Evolutionary conservation across 257 asterid genomes (phyloP), one percentile per base, ranked within the genome.

Genomic region (Sherardia arvensis): DNA sequence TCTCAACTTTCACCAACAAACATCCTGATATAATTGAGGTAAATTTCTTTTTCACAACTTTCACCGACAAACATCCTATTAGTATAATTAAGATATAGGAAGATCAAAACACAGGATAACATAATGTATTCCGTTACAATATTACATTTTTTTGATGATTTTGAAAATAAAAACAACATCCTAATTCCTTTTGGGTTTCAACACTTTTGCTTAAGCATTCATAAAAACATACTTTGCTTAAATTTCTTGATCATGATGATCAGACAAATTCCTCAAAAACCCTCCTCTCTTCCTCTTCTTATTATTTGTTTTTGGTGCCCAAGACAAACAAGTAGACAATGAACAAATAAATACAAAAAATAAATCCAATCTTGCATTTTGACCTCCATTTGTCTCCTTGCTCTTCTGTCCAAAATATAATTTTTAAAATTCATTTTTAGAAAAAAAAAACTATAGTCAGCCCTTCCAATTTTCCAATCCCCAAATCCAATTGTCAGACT

Each of bases 401-500:
- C 51, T 28, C 54, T 6, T 23, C 5, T 23, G 34, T 17, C 12
- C 43, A 14, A 26, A 55, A 48, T 20, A 49, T 2, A 53, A 5
- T 20, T 49, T 43, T 43, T n/a, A n/a, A n/a, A n/a, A n/a, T n/a
- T n/a, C n/a, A n/a, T n/a, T 43, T 43, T 43, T 0, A 22, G 22
- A 53, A 22, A 22, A 53, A 1, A 56, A 56, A 20, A 12, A 2
- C 9, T 64, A 22, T 32, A 38, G 71, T 67, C 66, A 58, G 53
- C 60, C 36, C 72, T 64, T 49, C 49, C 29, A 30, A 47, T 21
- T 45, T 23, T 29, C 21, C 10, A n/a, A 29, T 29, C 61, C n/a
- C 53, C 10, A 59, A 59, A 45, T 48, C 72, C 72, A 60, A n/a
- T 32, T 68, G 72, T 68, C 72, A 68, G 72, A 48, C 61, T 59